Base-by-base conservation (phyloP, 2,329 filamentous ascomycete species). In the Colletotrichum orbiculare region DNA sequence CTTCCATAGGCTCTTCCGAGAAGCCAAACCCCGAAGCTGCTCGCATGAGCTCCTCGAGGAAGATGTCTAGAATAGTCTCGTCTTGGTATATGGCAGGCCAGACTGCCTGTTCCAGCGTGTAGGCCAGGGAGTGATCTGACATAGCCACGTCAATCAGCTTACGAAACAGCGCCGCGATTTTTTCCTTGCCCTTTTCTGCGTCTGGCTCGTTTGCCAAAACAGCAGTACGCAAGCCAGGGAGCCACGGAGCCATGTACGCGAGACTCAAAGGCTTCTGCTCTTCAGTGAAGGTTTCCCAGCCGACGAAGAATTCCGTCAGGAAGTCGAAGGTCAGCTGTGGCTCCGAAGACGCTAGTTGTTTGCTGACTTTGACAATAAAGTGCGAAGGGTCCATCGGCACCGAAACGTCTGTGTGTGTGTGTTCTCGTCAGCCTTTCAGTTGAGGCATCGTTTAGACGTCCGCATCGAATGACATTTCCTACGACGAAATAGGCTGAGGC, bases 281-380 rank as follows among this genome's bases (percentile, higher is more conserved):
- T 39, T 89, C 85, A 1, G 87, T 84, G 69, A 91, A 89, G 70
- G 88, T 90, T 69, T 90, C 88, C 89, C 89, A 91, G 15, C 89
- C 87, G 33, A 90, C 87, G 64, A 91, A 91, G 72, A 91, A 91
- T 70, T 91, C 89, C n/a, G 89, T 90, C 43, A 91, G 72, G 70
- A 91, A 91, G 71, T 91, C 89, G 8, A 83, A 85, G 1, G 89
- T 91, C 8, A 91, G 80, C 69, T 90, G 88, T 25, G 89, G 87
- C 71, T 91, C 89, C 17, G 87, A 83, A 37, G 79, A 76, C 8
- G 89, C 88, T 13, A 91, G 78, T 66, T 87, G 84, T 70, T 84
- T 85, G 77, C 89, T 91, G 50, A 91, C 88, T 50, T 85, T 83
- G 69, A 91, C 79, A 46, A 91, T 87, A 72, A 91, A 90, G 33